phyloP scores from a whole-genome alignment of 495 filamentous ascomycete species.

The Lophiostoma macrostomum region DNA sequence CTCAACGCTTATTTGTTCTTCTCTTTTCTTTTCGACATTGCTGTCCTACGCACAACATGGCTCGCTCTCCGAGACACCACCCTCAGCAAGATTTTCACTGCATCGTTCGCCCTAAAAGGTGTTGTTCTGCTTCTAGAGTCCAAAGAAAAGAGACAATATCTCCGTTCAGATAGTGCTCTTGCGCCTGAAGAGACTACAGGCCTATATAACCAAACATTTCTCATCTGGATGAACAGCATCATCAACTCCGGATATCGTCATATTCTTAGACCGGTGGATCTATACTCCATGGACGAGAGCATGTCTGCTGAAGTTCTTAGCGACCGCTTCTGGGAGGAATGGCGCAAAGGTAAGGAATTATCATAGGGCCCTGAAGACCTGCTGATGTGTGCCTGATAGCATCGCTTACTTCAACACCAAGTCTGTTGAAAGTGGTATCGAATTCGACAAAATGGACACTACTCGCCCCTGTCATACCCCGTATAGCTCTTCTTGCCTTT shows the following conservation, averaged over 20 bases:
- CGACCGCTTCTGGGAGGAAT: neutral
- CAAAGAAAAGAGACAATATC: neutral
- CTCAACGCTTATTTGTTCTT: neutral
- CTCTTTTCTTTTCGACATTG: neutral
- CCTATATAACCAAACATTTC: neutral
- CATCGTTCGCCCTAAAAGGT: slow-evolving; percentile 1
- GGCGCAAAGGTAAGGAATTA: neutral
- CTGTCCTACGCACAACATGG: slow-evolving; percentile 1
- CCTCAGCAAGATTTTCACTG: neutral
- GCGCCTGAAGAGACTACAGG: slow-evolving; percentile 2
- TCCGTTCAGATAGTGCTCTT: neutral
- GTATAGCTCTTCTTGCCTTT: neutral
- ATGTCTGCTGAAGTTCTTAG: neutral
- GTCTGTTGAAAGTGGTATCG: neutral
- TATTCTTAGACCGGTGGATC: neutral
- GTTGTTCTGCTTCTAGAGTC: neutral
- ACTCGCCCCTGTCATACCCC: neutral
- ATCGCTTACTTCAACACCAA: neutral
- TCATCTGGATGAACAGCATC: slow-evolving; percentile 1
- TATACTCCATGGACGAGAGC: neutral
- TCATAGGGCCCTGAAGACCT: no score
- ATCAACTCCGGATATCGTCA: neutral
- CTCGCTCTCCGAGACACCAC: neutral
- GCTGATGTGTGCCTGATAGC: neutral
- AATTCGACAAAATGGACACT: neutral